A percentile compares a stretch with the other conserved stretches of the same genome.
Evolutionary conservation across 495 filamentous ascomycete species (phyloP).

Genomic region (Lasiosphaeria ovina): DNA sequence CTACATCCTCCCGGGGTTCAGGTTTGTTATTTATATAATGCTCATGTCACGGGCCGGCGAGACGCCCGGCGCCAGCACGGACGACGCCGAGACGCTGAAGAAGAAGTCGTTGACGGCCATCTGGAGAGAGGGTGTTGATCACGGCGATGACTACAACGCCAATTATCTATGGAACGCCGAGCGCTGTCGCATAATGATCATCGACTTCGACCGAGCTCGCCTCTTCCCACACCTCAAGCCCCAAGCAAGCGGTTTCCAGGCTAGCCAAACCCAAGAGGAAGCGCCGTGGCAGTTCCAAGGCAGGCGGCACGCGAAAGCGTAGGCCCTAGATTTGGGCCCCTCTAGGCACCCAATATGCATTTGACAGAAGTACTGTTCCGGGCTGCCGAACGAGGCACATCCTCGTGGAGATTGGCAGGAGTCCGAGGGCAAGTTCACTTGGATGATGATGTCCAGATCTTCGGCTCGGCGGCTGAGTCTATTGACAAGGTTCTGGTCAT

Average conservation of each 20-base stretch:
- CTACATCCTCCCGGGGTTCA: not conserved
- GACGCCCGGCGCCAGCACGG: not conserved
- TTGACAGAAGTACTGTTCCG: too few species aligned
- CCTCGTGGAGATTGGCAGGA: too few species aligned
- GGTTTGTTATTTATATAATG: not conserved
- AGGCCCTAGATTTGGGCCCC: too few species aligned
- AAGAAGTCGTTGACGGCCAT: not conserved
- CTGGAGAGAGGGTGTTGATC: not conserved
- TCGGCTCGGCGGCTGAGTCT: too few species aligned
- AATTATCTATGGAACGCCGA: conserved; percentile 1
- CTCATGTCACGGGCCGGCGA: conserved; percentile 1
- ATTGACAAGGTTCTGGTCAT: too few species aligned
- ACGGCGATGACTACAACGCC: not conserved
- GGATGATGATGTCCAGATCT: too few species aligned
- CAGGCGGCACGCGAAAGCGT: too few species aligned
- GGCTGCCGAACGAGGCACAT: too few species aligned
- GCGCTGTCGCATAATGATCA: not conserved
- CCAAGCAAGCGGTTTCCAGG: not conserved
- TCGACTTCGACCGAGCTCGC: not conserved
- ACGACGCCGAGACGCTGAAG: not conserved
- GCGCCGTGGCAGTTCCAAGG: too few species aligned
- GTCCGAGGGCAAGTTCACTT: too few species aligned
- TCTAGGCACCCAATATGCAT: too few species aligned
- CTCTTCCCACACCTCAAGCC: not conserved
- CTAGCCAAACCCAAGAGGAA: not conserved